Evolutionary conservation across 345 rosid genomes (phyloP).

Genomic region (Lumnitzera racemosa): DNA sequence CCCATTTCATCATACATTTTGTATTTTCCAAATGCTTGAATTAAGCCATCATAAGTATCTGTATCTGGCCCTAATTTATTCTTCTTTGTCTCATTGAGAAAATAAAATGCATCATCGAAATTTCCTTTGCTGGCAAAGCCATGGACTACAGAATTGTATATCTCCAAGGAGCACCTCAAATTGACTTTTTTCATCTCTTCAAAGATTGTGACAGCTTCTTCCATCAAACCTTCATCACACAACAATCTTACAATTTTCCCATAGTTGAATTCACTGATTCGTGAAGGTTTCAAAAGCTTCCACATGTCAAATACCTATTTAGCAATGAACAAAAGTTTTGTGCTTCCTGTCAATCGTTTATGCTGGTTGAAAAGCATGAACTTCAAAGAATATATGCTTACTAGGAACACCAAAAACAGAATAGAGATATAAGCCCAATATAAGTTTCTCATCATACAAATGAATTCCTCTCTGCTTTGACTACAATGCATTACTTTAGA

Average conservation of each 20-base stretch:
- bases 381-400: not conserved
- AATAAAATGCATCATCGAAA: slow-evolving; percentile 41
- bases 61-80: slow-evolving; percentile 28
- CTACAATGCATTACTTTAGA: no score
- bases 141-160: slow-evolving; percentile 49
- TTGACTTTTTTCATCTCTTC: slow-evolving; percentile 30
- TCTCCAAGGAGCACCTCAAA: slow-evolving; percentile 32
- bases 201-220: slow-evolving; percentile 41
- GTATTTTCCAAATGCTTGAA: slow-evolving; percentile 47
- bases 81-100: slow-evolving; percentile 39
- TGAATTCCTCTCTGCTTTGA: no score
- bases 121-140: slow-evolving; percentile 35
- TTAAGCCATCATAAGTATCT: slow-evolving; percentile 45
- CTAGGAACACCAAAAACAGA: not conserved
- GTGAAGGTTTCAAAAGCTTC: slow-evolving; percentile 38
- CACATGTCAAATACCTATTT: slow-evolving; percentile 59
- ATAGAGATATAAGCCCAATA: no score
- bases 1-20: slow-evolving; percentile 59
- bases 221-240: slow-evolving; percentile 32
- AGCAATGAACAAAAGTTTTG: not conserved
- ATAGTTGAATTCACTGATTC: slow-evolving; percentile 41
- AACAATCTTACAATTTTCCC: slow-evolving; percentile 46
- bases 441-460: no score
- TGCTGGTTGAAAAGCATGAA: no score
- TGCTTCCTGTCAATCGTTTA: not conserved